A percentile compares a stretch with the other conserved stretches of the same genome.
phyloP scores from a whole-genome alignment of 257 asterid species.

The Jaltomata sinuosa region DNA sequence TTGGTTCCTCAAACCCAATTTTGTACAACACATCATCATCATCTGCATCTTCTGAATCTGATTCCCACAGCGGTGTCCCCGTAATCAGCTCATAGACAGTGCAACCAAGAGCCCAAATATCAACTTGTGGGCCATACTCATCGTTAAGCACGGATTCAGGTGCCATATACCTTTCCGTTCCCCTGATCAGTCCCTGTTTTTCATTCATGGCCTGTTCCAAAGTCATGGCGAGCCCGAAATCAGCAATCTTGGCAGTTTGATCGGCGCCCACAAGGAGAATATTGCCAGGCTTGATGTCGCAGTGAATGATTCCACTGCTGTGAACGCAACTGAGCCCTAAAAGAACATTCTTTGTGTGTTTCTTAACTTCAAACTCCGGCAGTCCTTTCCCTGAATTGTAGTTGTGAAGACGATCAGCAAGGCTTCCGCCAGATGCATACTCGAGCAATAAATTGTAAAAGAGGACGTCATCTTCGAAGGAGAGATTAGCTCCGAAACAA shows the following conservation, averaged over 20 bases:
- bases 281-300: neutral
- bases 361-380: neutral
- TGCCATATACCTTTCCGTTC: constrained; percentile 1
- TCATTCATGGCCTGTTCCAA: neutral
- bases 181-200: neutral
- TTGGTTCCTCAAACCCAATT: neutral
- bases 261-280: neutral
- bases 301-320: neutral
- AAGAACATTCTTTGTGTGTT: neutral
- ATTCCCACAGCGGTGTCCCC: neutral
- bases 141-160: neutral
- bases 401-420: neutral
- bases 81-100: constrained; percentile 4
- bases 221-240: neutral
- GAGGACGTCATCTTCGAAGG: neutral
- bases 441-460: neutral
- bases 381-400: neutral
- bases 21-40: neutral
- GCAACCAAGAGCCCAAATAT: constrained; percentile 11
- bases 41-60: neutral
- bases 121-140: neutral
- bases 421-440: neutral
- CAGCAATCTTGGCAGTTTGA: neutral
- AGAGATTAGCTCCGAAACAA: neutral
- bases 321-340: neutral